Percentiles rank a stretch among this genome's conserved stretches.
phyloP scores from a whole-genome alignment of 2,329 filamentous ascomycete genomes.

The Talaromyces sp. region DNA sequence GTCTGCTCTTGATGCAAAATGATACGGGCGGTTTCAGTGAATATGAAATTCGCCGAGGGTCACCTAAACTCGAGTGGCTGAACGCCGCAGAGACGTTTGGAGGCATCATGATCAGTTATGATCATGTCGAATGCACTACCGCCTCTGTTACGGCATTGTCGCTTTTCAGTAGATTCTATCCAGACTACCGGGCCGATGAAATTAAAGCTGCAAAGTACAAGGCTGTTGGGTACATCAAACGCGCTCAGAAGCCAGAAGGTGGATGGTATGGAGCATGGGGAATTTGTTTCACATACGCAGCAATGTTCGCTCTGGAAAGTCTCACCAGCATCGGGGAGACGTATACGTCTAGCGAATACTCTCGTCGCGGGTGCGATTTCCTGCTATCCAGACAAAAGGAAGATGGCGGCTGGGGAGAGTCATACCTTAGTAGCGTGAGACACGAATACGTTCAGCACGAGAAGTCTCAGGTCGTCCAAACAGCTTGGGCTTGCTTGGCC shows the following conservation, averaged over 20 bases:
- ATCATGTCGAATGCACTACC: slow-evolving; percentile 96
- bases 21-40: slow-evolving; percentile 77
- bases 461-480: slow-evolving; percentile 86
- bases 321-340: slow-evolving; percentile 76
- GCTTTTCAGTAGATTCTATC: slow-evolving; percentile 75
- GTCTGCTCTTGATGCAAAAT: slow-evolving; percentile 88
- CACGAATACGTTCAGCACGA: slow-evolving; percentile 71
- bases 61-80: slow-evolving; percentile 71
- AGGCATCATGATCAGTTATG: slow-evolving; percentile 96
- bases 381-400: slow-evolving; percentile 75
- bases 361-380: slow-evolving; percentile 76
- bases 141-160: slow-evolving; percentile 84
- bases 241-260: slow-evolving; percentile 72
- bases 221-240: slow-evolving; percentile 78
- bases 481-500: slow-evolving; percentile 80
- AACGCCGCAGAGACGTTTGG: slow-evolving; percentile 97
- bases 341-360: slow-evolving; percentile 65
- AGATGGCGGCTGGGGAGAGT: slow-evolving; percentile 96
- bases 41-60: slow-evolving; percentile 79
- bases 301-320: slow-evolving; percentile 91
- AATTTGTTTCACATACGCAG: slow-evolving; percentile 95
- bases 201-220: slow-evolving; percentile 67
- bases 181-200: slow-evolving; percentile 70
- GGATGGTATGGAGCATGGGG: slow-evolving; percentile 98
- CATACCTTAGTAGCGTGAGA: slow-evolving; percentile 77